Percentiles rank a stretch among this genome's conserved stretches.
These are phyloP conservation scores for Fusarium sterilihyphosum DNA, from an alignment of 2,329 filamentous ascomycete species.

Conservation along the genomic window DNA sequence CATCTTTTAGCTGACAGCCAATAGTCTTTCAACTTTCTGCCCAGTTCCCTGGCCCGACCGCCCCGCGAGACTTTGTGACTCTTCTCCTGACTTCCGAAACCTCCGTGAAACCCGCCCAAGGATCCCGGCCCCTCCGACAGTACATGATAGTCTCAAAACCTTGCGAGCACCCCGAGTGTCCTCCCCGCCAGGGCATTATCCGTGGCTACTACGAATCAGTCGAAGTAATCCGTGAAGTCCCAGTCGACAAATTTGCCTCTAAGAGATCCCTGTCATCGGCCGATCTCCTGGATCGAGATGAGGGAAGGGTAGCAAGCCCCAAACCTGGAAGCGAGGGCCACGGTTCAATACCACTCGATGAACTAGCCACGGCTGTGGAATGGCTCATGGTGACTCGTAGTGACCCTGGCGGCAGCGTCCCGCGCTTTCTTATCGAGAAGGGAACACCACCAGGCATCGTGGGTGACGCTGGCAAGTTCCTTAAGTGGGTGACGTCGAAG, in stretches of 20 bases:
- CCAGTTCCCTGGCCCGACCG: conserved; percentile 88
- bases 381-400: conserved; percentile 95
- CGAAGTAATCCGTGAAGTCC: conserved; percentile 88
- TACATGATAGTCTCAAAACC: conserved; percentile 92
- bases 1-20: conserved; percentile 27
- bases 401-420: conserved; percentile 88
- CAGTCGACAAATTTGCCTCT: conserved; percentile 56
- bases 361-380: conserved; percentile 67
- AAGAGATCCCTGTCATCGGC: conserved; percentile 49
- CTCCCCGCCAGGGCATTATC: conserved; percentile 76
- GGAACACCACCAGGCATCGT: conserved; percentile 85
- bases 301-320: conserved; percentile 38
- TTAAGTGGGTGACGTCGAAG: conserved; percentile 73
- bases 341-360: conserved; percentile 32
- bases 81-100: conserved; percentile 76
- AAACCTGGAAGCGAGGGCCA: conserved; percentile 26
- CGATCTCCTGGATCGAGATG: conserved; percentile 42
- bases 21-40: conserved; percentile 86
- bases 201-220: conserved; percentile 90
- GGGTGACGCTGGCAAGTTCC: conserved; percentile 80
- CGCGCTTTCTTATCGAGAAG: conserved; percentile 90
- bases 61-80: conserved; percentile 88
- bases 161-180: conserved; percentile 78
- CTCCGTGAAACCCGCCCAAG: conserved; percentile 47
- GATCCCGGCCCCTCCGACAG: conserved; percentile 65